phyloP scores from a whole-genome alignment of 202 grass and related monocot species.

The Panicum hallii region DNA sequence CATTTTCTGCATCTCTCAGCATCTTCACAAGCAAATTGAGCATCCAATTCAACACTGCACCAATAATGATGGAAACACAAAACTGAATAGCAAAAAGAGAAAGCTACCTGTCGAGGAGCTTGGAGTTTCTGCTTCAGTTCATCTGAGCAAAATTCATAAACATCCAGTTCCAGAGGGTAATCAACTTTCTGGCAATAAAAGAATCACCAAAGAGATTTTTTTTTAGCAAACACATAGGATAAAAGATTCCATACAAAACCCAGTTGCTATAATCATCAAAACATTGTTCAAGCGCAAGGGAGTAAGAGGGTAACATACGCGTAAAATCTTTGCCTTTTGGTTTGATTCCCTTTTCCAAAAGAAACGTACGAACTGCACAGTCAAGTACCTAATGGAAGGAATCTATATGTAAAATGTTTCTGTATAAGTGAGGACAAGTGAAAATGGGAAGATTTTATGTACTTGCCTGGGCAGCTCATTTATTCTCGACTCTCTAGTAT shows the following conservation, averaged over 20 bases:
- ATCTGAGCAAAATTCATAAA: constrained; percentile 98
- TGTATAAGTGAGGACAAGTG: neutral
- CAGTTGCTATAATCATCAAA: constrained; percentile 20
- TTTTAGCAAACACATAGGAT: neutral
- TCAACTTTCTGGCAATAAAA: constrained; percentile 82
- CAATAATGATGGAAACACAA: constrained; percentile 37
- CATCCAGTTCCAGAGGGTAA: constrained; percentile 97
- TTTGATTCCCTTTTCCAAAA: constrained; percentile 99
- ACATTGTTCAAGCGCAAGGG: constrained; percentile 33
- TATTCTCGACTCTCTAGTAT: constrained; percentile 81
- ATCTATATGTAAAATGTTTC: neutral
- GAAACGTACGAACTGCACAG: constrained; percentile 92
- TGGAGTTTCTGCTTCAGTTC: constrained; percentile 93
- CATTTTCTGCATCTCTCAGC: constrained; percentile 93
- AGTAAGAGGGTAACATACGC: constrained; percentile 57
- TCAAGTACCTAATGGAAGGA: constrained; percentile 72
- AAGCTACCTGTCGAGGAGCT: constrained; percentile 82
- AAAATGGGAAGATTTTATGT: constrained; percentile 1
- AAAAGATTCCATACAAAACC: constrained; percentile 31
- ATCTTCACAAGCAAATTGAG: constrained; percentile 62
- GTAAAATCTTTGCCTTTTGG: constrained; percentile 94
- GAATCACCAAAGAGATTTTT: constrained; percentile 37
- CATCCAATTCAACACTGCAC: constrained; percentile 32
- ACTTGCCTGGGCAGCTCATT: constrained; percentile 73
- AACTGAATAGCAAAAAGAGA: constrained; percentile 35